These are phyloP conservation scores for Lasiodiplodia sp. DNA, from an alignment of 2,329 filamentous ascomycete species.

Conservation along the genomic window DNA sequence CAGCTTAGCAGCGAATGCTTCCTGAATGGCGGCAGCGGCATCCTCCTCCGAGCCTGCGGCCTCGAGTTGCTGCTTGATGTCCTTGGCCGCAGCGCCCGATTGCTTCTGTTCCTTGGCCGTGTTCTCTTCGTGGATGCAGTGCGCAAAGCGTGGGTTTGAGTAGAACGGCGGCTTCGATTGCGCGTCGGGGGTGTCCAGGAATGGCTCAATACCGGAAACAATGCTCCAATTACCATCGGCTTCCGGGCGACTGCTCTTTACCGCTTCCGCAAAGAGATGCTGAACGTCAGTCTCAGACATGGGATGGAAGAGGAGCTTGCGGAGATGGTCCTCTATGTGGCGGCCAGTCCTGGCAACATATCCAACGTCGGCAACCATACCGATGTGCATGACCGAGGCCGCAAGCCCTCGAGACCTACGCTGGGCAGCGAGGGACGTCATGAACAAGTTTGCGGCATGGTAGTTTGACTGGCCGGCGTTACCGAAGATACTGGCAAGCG, in stretches of 20 bases:
- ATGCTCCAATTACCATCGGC: no score
- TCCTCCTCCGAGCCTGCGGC: background rate
- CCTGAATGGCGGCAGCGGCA: background rate
- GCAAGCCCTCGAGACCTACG: conserved; percentile 49
- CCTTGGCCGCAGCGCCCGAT: background rate
- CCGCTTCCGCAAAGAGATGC: no score
- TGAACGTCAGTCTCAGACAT: conserved; percentile 54
- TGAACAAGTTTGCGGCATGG: conserved; percentile 44
- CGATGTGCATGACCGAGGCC: conserved; percentile 50
- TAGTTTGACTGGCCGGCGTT: conserved; percentile 37
- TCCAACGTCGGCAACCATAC: conserved; percentile 52
- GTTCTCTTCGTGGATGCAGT: background rate
- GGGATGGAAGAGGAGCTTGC: background rate
- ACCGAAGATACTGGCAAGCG: conserved; percentile 31
- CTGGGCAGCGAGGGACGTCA: conserved; percentile 48
- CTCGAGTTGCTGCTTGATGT: background rate
- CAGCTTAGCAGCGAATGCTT: conserved; percentile 11
- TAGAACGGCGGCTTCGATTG: no score
- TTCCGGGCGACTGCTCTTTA: no score
- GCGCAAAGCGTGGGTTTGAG: background rate
- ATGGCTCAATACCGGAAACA: no score
- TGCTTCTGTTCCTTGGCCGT: background rate
- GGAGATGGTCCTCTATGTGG: background rate
- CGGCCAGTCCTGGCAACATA: conserved; percentile 40
- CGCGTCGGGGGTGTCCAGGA: no score